phyloP scores from a whole-genome alignment of 208 protist species.

The Trypanosoma cruzi region DNA sequence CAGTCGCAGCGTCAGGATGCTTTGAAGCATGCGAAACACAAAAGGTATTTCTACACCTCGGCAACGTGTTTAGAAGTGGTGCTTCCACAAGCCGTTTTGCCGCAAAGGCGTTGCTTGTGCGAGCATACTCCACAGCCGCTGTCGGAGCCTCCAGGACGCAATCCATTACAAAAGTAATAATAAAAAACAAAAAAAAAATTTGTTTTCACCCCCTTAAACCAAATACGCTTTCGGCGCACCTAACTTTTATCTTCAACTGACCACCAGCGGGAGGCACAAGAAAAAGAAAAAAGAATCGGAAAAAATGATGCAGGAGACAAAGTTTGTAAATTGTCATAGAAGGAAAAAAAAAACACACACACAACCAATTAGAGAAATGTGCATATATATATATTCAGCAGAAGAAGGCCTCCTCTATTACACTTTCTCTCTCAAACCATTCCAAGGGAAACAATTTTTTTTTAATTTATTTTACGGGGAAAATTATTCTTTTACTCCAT shows the following conservation, averaged over 20 bases:
- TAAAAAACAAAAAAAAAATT: slow-evolving; percentile 24
- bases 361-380: too few relatives aligned
- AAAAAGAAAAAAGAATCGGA: too few relatives aligned
- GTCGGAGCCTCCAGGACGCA: not conserved
- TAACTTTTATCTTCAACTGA: too few relatives aligned
- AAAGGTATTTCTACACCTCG: slow-evolving; percentile 35
- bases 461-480: too few relatives aligned
- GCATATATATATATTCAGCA: too few relatives aligned
- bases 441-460: too few relatives aligned
- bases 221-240: not conserved
- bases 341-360: not conserved
- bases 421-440: too few relatives aligned
- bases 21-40: slow-evolving; percentile 48
- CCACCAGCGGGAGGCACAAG: too few relatives aligned
- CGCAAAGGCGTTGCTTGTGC: not conserved
- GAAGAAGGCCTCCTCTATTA: too few relatives aligned
- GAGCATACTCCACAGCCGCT: not conserved
- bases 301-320: too few relatives aligned
- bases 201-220: slow-evolving; percentile 8
- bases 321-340: too few relatives aligned
- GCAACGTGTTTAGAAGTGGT: not conserved
- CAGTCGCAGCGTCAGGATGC: slow-evolving; percentile 16
- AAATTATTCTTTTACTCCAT: not conserved
- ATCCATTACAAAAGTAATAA: slow-evolving; percentile 1
- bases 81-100: slow-evolving; percentile 6